Evolutionary conservation across 192 early-diverging fungal genomes (phyloP).

Genomic region (Rhizoclosmatium globosum): DNA sequence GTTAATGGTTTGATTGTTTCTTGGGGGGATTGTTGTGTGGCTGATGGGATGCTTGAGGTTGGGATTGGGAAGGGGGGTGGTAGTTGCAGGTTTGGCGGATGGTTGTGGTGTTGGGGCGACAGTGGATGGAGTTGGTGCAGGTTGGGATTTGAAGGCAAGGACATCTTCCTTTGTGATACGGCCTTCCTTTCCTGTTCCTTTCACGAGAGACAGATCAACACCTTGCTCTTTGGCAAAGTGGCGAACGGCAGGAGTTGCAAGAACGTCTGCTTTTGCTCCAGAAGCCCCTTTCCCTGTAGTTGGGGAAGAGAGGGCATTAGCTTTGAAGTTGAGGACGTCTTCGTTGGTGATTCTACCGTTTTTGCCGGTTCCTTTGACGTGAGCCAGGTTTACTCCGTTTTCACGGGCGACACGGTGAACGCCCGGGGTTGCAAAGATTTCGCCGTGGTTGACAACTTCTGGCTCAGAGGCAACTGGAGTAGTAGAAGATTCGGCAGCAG

Average conservation of each 20-base stretch:
- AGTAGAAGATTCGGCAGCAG: slow-evolving; percentile 9
- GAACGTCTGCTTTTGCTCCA: slow-evolving; percentile 34
- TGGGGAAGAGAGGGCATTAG: neutral
- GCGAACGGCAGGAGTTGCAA: slow-evolving; percentile 91
- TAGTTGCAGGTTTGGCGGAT: neutral
- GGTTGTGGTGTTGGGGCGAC: neutral
- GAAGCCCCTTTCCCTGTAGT: neutral
- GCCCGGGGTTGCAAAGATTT: slow-evolving; percentile 78
- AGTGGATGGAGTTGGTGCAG: neutral
- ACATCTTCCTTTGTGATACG: slow-evolving; percentile 96
- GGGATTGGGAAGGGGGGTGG: neutral
- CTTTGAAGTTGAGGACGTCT: slow-evolving; percentile 74
- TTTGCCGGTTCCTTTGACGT: neutral
- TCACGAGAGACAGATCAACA: slow-evolving; percentile 77
- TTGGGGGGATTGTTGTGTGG: slow-evolving; percentile 45
- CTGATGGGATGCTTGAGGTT: slow-evolving; percentile 28
- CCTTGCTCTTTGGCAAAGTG: slow-evolving; percentile 80
- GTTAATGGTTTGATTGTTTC: slow-evolving; percentile 75
- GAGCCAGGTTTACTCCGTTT: slow-evolving; percentile 58
- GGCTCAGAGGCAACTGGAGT: neutral
- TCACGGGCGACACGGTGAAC: slow-evolving; percentile 58
- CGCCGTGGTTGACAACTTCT: neutral
- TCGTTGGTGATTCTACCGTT: slow-evolving; percentile 81
- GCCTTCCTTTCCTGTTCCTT: slow-evolving; percentile 84
- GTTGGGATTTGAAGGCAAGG: slow-evolving; percentile 52